Conservation (phyloP, 371 early-diverging fungal genomes). For the Apophysomyces variabilis region DNA sequence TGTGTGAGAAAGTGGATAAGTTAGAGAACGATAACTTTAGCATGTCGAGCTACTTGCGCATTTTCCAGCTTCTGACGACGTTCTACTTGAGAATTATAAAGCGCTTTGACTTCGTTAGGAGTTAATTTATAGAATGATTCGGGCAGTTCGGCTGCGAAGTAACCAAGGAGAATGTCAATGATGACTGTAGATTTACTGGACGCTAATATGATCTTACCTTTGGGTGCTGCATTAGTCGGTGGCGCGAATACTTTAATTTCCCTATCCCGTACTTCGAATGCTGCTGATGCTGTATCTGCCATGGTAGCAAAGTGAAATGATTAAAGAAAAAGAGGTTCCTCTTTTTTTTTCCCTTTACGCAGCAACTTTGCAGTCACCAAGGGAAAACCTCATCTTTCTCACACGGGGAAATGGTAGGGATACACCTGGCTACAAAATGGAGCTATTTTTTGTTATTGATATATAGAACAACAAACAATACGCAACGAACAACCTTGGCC, state of each 20-base stretch:
- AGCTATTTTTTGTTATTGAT: too few species aligned
- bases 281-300: slow-evolving; percentile 1
- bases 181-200: background rate
- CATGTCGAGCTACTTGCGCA: slow-evolving; percentile 20
- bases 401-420: too few species aligned
- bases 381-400: too few species aligned
- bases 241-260: slow-evolving; percentile 38
- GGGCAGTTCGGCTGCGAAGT: slow-evolving; percentile 38
- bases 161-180: background rate
- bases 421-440: too few species aligned
- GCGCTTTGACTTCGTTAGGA: slow-evolving; percentile 39
- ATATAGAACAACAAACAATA: too few species aligned
- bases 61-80: slow-evolving; percentile 48
- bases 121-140: slow-evolving; percentile 50
- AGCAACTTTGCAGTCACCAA: background rate
- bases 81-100: slow-evolving; percentile 49
- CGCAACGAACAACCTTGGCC: too few species aligned
- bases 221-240: slow-evolving; percentile 35
- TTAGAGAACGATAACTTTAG: background rate
- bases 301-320: background rate
- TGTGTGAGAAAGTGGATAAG: slow-evolving; percentile 1
- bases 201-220: slow-evolving; percentile 22
- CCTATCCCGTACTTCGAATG: slow-evolving; percentile 22
- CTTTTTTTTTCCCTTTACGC: background rate
- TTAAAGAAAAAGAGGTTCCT: background rate